Evolutionary conservation across 345 rosid genomes (phyloP).

Genomic region (Brassica rapa): DNA sequence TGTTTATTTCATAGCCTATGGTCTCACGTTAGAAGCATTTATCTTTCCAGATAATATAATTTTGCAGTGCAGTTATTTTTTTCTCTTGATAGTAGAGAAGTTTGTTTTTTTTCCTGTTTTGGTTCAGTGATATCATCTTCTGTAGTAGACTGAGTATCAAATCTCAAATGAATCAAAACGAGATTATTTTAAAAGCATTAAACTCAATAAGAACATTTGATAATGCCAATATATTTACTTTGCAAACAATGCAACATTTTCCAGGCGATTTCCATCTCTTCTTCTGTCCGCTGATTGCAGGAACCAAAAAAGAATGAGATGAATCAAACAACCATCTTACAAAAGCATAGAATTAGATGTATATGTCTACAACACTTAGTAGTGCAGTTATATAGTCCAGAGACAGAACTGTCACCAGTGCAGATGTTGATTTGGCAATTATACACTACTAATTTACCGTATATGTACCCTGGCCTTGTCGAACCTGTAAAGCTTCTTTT

Average conservation of each 20-base stretch:
- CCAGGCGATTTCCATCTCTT: background rate
- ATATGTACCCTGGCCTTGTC: too few relatives aligned
- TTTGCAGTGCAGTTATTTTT: background rate
- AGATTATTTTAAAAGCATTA: too few relatives aligned
- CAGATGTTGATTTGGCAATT: conserved; percentile 9
- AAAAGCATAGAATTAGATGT: background rate
- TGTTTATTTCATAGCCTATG: background rate
- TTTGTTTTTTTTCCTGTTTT: background rate
- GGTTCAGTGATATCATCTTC: background rate
- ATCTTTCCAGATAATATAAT: background rate
- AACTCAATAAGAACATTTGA: too few relatives aligned
- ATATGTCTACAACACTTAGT: conserved; percentile 1
- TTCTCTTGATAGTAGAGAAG: background rate
- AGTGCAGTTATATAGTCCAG: conserved; percentile 15
- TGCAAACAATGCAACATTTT: background rate
- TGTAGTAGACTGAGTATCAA: background rate
- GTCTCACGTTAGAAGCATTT: background rate
- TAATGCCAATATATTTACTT: background rate
- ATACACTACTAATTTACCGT: too few relatives aligned
- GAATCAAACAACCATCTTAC: background rate
- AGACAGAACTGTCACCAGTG: conserved; percentile 4
- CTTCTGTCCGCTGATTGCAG: background rate
- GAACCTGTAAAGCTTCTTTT: background rate
- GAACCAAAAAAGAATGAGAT: background rate
- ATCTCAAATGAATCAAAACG: background rate